phyloP scores from a whole-genome alignment of 2,329 filamentous ascomycete species.

The Aspergillus uvarum region DNA sequence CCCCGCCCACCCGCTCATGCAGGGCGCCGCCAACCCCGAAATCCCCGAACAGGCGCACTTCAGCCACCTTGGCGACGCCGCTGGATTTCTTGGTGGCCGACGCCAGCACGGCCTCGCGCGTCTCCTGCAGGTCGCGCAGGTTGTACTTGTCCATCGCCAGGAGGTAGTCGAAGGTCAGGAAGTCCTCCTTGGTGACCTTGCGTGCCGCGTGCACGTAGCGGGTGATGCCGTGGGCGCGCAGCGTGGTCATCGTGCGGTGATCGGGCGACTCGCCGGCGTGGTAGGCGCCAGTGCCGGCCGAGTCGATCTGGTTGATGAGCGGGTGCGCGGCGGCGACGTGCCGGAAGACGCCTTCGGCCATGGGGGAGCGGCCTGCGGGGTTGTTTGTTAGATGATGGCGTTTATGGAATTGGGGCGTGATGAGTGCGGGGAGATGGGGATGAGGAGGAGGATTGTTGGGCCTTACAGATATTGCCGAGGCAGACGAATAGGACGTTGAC shows the following conservation, averaged over 20 bases:
- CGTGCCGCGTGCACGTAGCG: conserved; percentile 76
- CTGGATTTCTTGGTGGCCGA: conserved; percentile 51
- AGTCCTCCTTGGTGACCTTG: conserved; percentile 71
- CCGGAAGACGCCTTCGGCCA: conserved; percentile 93
- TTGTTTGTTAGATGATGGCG: not conserved
- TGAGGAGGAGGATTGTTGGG: not conserved
- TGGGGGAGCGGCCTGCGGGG: conserved; percentile 70
- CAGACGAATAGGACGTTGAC: conserved; percentile 90
- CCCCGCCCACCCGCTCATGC: conserved; percentile 39
- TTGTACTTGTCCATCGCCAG: conserved; percentile 92
- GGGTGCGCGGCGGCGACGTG: conserved; percentile 61
- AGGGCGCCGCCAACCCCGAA: conserved; percentile 60
- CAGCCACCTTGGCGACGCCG: conserved; percentile 38
- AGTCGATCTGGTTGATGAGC: conserved; percentile 71
- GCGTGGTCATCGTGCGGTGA: conserved; percentile 76
- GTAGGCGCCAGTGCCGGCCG: conserved; percentile 86
- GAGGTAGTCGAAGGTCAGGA: conserved; percentile 85
- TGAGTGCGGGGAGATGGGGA: conserved; percentile 2
- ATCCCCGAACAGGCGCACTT: conserved; percentile 81
- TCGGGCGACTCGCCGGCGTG: conserved; percentile 77
- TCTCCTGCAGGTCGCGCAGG: conserved; percentile 65
- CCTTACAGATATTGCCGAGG: conserved; percentile 86
- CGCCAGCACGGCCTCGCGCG: conserved; percentile 53
- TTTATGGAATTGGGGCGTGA: not conserved
- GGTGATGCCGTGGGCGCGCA: conserved; percentile 70